Base-by-base conservation (phyloP, 345 rosid genomes). In the Lepidium aucheri region DNA sequence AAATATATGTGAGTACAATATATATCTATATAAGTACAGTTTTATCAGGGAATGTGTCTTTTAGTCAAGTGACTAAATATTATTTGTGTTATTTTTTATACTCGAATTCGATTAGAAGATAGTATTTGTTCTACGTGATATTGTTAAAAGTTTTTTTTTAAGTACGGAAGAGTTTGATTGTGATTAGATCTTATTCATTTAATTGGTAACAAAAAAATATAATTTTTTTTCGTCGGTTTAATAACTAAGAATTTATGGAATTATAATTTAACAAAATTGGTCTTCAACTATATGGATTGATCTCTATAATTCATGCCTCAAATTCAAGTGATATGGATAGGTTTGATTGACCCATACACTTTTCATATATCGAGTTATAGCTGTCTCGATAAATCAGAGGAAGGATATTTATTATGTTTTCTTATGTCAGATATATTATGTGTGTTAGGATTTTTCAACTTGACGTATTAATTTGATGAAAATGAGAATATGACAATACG, bases 401-500 rank as follows among this genome's bases (percentile, higher is more conserved):
- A 67, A 34, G 33, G 33, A 69, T 18, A 69, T 59, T 40, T 59
- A 53, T 70, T 28, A 28, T 28, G 32, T 28, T 28, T 28, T 28
- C 32, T 28, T 28, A 28, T 6, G 32, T 28, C 32, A 28, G 32
- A 28, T 28, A 28, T 28, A 6, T 28, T 28, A 28, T 28, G 32
- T 26, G 30, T 28, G 32, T 28, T 28, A 28, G 1, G 32, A 28
- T 28, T 47, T 47, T 64, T 39, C 33, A 49, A 56, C 42, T 44
- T 56, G 35, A 56, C 36, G 30, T 47, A 64, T 56, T 72, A 64
- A 64, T 64, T 56, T 72, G 65, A 64, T 47, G 60, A 41, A 64
- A 28, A 39, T 32, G 53, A 56, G 70, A 72, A 56, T 63, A 72
- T 32, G 76, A 72, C 76, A 55, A 17, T 20, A 41, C 54, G 40